phyloP scores from a whole-genome alignment of 768 basidiomycete species.

The Trametopsis cervina region DNA sequence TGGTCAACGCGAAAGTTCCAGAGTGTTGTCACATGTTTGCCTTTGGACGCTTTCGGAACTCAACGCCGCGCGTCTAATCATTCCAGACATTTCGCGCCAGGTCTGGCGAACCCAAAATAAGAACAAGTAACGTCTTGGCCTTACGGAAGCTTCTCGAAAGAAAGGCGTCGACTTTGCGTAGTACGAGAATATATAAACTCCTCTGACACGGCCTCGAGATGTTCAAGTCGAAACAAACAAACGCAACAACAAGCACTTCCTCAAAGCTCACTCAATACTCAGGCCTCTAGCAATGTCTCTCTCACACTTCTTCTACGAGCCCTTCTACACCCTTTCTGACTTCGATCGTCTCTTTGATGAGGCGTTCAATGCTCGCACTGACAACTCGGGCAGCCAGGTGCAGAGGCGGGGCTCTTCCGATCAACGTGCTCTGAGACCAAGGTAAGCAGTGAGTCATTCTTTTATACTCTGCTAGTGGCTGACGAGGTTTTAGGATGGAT shows the following conservation, averaged over 20 bases:
- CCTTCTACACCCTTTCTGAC: conserved; percentile 30
- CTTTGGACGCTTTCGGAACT: background rate
- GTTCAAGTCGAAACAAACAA: too few species aligned
- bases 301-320: conserved; percentile 33
- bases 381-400: background rate
- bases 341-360: conserved; percentile 39
- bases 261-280: background rate
- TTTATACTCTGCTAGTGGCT: background rate
- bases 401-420: conserved; percentile 1
- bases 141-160: too few species aligned
- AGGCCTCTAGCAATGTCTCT: conserved; percentile 18
- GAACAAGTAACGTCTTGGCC: too few species aligned
- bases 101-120: too few species aligned
- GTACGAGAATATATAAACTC: background rate
- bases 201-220: too few species aligned
- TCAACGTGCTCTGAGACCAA: conserved; percentile 9
- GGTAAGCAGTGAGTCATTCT: conserved; percentile 1
- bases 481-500: conserved; percentile 8
- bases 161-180: too few species aligned
- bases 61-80: background rate
- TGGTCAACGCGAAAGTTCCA: background rate
- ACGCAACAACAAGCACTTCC: background rate
- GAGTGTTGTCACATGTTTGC: background rate
- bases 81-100: background rate
- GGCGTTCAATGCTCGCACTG: conserved; percentile 22